Percentiles rank a stretch among this genome's conserved stretches.
Evolutionary conservation across 768 basidiomycete species (phyloP).

Genomic region (Pisolithus tinctorius): DNA sequence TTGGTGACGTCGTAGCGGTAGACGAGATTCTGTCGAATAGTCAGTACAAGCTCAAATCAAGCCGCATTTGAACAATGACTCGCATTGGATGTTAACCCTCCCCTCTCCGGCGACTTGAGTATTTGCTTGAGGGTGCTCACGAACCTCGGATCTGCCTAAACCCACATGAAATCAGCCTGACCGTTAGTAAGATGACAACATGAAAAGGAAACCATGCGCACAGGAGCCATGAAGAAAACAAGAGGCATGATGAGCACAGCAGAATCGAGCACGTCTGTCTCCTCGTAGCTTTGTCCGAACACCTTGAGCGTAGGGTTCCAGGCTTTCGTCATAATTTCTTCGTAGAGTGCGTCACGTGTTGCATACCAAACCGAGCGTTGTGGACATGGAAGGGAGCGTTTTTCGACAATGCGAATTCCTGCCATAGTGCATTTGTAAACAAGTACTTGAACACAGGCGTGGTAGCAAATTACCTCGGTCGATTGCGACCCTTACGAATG

Average conservation of each 20-base stretch:
- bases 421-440: neutral
- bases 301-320: constrained; percentile 67
- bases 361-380: constrained; percentile 62
- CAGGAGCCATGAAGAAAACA: constrained; percentile 84
- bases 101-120: constrained; percentile 80
- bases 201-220: constrained; percentile 28
- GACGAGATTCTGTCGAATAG: constrained; percentile 57
- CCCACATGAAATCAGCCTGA: neutral
- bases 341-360: constrained; percentile 80
- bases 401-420: constrained; percentile 88
- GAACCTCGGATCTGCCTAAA: constrained; percentile 82
- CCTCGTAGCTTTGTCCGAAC: constrained; percentile 91
- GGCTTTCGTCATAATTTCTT: constrained; percentile 86
- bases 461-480: constrained; percentile 57
- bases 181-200: neutral
- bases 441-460: neutral
- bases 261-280: constrained; percentile 73
- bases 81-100: constrained; percentile 86
- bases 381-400: constrained; percentile 86
- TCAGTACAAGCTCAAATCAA: neutral
- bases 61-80: neutral
- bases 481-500: constrained; percentile 75
- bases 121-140: constrained; percentile 78
- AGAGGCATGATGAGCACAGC: constrained; percentile 89
- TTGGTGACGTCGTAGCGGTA: constrained; percentile 86